These are phyloP conservation scores for Apiosordaria backusii DNA, from an alignment of 495 filamentous ascomycete species.

Conservation along the genomic window DNA sequence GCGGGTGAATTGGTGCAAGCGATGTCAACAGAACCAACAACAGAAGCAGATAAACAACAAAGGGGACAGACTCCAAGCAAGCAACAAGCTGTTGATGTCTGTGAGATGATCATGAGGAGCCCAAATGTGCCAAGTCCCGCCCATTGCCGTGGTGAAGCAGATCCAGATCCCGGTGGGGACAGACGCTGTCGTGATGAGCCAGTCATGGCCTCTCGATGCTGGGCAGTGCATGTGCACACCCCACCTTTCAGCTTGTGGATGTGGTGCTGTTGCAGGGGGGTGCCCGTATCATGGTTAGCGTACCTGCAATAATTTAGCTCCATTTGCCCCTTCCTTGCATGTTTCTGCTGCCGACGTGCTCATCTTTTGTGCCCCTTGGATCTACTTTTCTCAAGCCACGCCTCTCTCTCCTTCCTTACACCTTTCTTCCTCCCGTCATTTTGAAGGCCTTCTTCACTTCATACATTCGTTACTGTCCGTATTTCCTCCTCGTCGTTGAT, in stretches of 20 bases:
- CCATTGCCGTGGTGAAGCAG: slow-evolving; percentile 22
- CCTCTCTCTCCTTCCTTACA: slow-evolving; percentile 29
- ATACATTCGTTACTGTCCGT: slow-evolving; percentile 37
- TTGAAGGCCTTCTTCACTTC: slow-evolving; percentile 28
- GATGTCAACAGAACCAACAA: not conserved
- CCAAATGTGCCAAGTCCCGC: slow-evolving; percentile 16
- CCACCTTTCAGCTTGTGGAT: slow-evolving; percentile 12
- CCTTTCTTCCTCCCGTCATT: slow-evolving; percentile 20
- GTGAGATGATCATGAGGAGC: not conserved
- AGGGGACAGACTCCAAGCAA: not conserved
- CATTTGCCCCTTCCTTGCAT: slow-evolving; percentile 32
- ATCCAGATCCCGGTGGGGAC: slow-evolving; percentile 12
- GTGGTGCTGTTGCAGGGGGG: slow-evolving; percentile 15
- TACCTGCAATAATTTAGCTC: slow-evolving; percentile 24
- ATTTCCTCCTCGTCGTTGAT: slow-evolving; percentile 13
- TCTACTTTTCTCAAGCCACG: slow-evolving; percentile 26
- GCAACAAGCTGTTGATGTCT: slow-evolving; percentile 6
- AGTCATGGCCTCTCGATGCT: slow-evolving; percentile 9
- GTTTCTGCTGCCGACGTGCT: slow-evolving; percentile 16
- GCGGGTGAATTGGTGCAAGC: slow-evolving; percentile 2
- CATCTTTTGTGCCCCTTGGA: slow-evolving; percentile 24
- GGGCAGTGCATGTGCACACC: slow-evolving; percentile 15
- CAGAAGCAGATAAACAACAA: not conserved
- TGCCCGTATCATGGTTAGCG: slow-evolving; percentile 21
- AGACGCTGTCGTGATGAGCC: slow-evolving; percentile 11